phyloP scores from a whole-genome alignment of 345 rosid species.

The Streptanthus diversifolius region DNA sequence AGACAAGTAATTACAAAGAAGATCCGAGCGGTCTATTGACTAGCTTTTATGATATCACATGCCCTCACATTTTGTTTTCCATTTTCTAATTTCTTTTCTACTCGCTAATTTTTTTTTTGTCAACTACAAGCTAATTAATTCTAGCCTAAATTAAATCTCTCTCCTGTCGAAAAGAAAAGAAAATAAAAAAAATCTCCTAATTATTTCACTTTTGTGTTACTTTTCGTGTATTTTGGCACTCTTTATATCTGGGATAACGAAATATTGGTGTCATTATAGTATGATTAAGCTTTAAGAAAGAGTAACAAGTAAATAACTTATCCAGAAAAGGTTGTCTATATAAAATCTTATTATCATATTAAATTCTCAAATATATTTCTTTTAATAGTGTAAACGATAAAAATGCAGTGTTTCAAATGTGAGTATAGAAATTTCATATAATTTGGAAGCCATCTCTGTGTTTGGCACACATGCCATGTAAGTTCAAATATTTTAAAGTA shows the following conservation, averaged over 20 bases:
- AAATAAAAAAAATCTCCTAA: not conserved
- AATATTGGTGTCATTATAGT: slow-evolving; percentile 11
- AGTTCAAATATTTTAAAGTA: not conserved
- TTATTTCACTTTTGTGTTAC: not conserved
- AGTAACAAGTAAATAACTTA: not conserved
- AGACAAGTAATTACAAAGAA: slow-evolving; percentile 33
- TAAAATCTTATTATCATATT: not conserved
- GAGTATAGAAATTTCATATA: not conserved
- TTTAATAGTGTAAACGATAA: not conserved
- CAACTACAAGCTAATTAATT: not conserved
- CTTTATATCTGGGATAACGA: not conserved
- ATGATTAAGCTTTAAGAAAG: slow-evolving; percentile 14
- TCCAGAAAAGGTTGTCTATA: not conserved
- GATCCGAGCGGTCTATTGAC: slow-evolving; percentile 46
- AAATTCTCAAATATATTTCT: not conserved
- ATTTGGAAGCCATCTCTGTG: not conserved
- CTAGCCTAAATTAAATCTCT: slow-evolving; percentile 17
- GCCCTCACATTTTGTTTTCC: slow-evolving; percentile 30
- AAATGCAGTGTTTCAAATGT: not conserved
- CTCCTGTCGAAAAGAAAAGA: not conserved
- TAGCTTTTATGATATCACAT: slow-evolving; percentile 61
- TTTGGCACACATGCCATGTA: slow-evolving; percentile 19
- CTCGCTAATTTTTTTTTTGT: not conserved
- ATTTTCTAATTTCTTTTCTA: not conserved
- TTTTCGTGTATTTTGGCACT: slow-evolving; percentile 15